Evolutionary conservation across 2,329 filamentous ascomycete species (phyloP).

Genomic region (Torrubiella hemipterigena): DNA sequence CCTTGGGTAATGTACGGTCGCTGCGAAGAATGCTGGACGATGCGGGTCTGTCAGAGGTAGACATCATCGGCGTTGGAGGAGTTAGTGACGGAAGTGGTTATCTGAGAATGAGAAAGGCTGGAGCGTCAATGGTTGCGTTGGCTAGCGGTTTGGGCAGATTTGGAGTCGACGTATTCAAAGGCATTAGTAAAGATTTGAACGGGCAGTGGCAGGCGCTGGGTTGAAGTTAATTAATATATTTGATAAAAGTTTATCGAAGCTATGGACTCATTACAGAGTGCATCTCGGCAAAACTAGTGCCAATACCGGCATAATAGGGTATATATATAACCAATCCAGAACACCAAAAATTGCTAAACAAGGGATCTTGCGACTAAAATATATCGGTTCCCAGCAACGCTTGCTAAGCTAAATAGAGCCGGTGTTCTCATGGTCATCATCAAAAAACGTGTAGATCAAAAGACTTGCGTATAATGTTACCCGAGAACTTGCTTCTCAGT

Average conservation of each 20-base stretch:
- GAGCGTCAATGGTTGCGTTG: conserved; percentile 54
- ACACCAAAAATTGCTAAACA: no score
- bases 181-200: conserved; percentile 28
- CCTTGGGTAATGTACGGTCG: conserved; percentile 63
- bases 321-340: no score
- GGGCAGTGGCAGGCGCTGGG: no score
- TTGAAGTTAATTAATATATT: no score
- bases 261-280: no score
- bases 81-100: conserved; percentile 53
- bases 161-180: conserved; percentile 49
- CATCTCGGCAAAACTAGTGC: no score
- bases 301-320: no score
- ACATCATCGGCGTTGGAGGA: conserved; percentile 61
- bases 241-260: no score
- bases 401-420: no score
- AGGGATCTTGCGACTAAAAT: no score
- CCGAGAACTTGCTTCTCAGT: background rate
- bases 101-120: conserved; percentile 52
- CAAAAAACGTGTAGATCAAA: background rate
- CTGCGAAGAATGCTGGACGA: conserved; percentile 48
- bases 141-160: conserved; percentile 56
- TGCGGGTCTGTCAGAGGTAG: conserved; percentile 36
- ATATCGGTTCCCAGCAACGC: no score
- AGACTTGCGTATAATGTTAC: background rate
- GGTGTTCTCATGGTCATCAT: no score